These are phyloP conservation scores for Fraxinus nigra DNA, from an alignment of 305 asterid species.

Conservation along the genomic window DNA sequence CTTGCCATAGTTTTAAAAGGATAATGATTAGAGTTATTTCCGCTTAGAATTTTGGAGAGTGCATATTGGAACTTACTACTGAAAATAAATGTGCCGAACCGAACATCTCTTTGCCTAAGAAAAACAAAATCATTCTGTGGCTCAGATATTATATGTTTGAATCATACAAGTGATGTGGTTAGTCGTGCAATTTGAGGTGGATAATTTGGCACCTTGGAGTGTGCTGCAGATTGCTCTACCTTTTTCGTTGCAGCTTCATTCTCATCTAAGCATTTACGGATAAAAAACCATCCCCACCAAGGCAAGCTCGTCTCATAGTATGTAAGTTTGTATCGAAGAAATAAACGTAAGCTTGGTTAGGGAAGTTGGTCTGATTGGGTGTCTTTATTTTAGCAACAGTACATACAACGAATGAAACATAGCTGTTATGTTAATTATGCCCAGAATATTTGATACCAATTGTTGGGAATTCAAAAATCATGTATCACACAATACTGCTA, in stretches of 20 bases:
- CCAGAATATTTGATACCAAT: too few species aligned
- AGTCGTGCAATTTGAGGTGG: constrained; percentile 37
- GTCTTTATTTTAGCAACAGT: neutral
- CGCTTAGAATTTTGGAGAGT: neutral
- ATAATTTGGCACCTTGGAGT: constrained; percentile 43
- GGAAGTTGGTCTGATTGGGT: neutral
- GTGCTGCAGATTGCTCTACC: constrained; percentile 35
- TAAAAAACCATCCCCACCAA: constrained; percentile 47
- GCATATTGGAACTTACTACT: neutral
- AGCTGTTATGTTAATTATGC: too few species aligned
- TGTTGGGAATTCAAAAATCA: too few species aligned
- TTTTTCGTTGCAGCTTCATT: constrained; percentile 40
- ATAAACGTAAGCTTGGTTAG: neutral
- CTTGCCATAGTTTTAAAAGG: neutral
- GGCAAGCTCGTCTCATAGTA: constrained; percentile 1
- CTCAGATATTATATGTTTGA: neutral
- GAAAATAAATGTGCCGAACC: neutral
- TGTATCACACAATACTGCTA: too few species aligned
- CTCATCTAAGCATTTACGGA: constrained; percentile 35
- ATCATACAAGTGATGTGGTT: neutral
- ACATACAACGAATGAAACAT: neutral
- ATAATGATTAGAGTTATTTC: neutral
- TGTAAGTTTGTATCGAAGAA: too few species aligned
- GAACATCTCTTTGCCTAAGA: neutral
- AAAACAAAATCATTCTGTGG: neutral